These are phyloP conservation scores for Rehmannia glutinosa DNA, from an alignment of 257 asterid species.

Conservation along the genomic window DNA sequence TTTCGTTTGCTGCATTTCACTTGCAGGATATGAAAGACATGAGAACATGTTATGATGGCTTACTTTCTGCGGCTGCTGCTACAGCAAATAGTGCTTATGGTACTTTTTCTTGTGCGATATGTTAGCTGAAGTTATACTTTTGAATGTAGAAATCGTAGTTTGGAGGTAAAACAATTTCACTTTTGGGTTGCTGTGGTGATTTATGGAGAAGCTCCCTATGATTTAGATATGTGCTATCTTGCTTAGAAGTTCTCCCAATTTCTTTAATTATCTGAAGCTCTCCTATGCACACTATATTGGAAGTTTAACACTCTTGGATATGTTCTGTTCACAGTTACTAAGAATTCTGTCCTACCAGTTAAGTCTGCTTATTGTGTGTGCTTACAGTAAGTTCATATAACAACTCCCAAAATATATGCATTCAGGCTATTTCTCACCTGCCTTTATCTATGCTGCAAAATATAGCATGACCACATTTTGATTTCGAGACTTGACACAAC, in stretches of 20 bases:
- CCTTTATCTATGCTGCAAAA: no score
- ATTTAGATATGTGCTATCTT: conserved; percentile 3
- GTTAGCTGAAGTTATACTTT: not conserved
- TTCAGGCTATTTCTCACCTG: no score
- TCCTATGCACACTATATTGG: not conserved
- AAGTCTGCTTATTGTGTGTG: not conserved
- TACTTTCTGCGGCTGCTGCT: conserved; percentile 96
- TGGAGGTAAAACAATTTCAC: not conserved
- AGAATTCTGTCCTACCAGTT: no score
- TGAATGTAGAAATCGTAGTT: conserved; percentile 1
- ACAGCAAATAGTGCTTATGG: conserved; percentile 88
- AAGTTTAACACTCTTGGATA: not conserved
- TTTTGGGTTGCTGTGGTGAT: not conserved
- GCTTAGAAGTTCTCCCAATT: not conserved
- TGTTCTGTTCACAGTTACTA: not conserved
- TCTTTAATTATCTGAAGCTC: not conserved
- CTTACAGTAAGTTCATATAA: not conserved
- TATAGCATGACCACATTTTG: no score
- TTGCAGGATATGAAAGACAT: conserved; percentile 88
- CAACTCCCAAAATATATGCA: no score
- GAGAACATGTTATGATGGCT: conserved; percentile 80
- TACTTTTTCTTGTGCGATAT: conserved; percentile 17
- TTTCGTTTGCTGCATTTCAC: not conserved
- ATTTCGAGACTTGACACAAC: no score
- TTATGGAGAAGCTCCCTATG: not conserved